These are phyloP conservation scores for Trichoderma erinaceum DNA, from an alignment of 495 filamentous ascomycete species.

Conservation along the genomic window DNA sequence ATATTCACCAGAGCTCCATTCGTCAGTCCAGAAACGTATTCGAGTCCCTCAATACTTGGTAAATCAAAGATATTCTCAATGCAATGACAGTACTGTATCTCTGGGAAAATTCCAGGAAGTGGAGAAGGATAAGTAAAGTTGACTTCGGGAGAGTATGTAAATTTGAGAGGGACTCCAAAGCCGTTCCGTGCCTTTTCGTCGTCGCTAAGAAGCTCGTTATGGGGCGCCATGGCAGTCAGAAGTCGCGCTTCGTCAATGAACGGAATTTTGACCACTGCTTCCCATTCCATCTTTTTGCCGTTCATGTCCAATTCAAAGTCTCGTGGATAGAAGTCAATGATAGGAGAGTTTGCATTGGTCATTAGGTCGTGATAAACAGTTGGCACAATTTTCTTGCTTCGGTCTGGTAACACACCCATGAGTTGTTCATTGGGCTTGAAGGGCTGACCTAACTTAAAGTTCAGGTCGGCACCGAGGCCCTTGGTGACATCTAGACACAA, in stretches of 20 bases:
- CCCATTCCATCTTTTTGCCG: conserved; percentile 99
- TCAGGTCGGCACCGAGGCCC: conserved; percentile 78
- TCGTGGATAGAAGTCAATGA: conserved; percentile 96
- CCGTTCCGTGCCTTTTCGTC: conserved; percentile 77
- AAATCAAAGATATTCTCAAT: conserved; percentile 93
- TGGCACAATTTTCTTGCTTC: conserved; percentile 94
- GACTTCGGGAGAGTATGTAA: conserved; percentile 71
- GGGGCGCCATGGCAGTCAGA: conserved; percentile 75
- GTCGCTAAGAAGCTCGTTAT: conserved; percentile 65
- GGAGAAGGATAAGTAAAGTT: conserved; percentile 81
- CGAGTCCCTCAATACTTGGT: conserved; percentile 83
- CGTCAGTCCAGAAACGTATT: conserved; percentile 77
- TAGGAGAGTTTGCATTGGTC: conserved; percentile 85
- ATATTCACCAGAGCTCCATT: conserved; percentile 80
- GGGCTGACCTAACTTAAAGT: conserved; percentile 88
- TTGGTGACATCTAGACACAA: conserved; percentile 68
- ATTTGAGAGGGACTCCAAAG: conserved; percentile 89
- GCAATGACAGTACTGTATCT: conserved; percentile 80
- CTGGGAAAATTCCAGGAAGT: conserved; percentile 84
- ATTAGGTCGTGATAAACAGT: conserved; percentile 82
- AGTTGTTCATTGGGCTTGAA: conserved; percentile 94
- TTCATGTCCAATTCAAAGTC: conserved; percentile 99
- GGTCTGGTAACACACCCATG: conserved; percentile 96
- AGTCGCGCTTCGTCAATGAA: conserved; percentile 92
- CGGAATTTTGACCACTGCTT: conserved; percentile 96